Evolutionary conservation across 2,329 filamentous ascomycete species (phyloP).

Genomic region (Clonostachys sp.): DNA sequence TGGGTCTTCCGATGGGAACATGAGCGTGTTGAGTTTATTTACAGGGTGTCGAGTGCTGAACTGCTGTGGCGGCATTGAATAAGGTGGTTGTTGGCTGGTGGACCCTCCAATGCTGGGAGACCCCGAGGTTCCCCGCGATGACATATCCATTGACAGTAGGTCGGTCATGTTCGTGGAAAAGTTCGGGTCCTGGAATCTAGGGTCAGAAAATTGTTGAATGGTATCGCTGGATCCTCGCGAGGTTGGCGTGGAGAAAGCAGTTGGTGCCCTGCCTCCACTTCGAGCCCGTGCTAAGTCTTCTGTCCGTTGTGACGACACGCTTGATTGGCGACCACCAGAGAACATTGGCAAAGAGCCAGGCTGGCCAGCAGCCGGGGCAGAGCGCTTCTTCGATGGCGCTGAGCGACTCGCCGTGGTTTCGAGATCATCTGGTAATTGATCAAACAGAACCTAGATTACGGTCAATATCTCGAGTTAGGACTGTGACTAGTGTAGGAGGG

Average conservation of each 20-base stretch:
- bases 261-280: constrained; percentile 10
- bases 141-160: constrained; percentile 38
- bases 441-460: constrained; percentile 65
- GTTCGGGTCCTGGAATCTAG: constrained; percentile 24
- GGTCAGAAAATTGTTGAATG: constrained; percentile 17
- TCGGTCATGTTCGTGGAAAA: constrained; percentile 36
- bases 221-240: constrained; percentile 25
- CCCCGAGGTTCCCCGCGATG: constrained; percentile 34
- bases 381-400: constrained; percentile 48
- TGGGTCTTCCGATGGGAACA: constrained; percentile 76
- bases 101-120: constrained; percentile 29
- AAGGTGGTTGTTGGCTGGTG: constrained; percentile 31
- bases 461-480: constrained; percentile 2
- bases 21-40: constrained; percentile 70
- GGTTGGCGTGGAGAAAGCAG: constrained; percentile 12
- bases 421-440: constrained; percentile 71
- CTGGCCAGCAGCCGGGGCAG: constrained; percentile 35
- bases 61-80: constrained; percentile 23
- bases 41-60: constrained; percentile 38
- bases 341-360: constrained; percentile 12
- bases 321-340: constrained; percentile 4
- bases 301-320: constrained; percentile 23
- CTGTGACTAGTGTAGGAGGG: not conserved
- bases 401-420: constrained; percentile 41
- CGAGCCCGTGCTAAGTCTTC: constrained; percentile 24